Base-by-base conservation (phyloP, 1,139 yeast species). In the Pichia sp. region DNA sequence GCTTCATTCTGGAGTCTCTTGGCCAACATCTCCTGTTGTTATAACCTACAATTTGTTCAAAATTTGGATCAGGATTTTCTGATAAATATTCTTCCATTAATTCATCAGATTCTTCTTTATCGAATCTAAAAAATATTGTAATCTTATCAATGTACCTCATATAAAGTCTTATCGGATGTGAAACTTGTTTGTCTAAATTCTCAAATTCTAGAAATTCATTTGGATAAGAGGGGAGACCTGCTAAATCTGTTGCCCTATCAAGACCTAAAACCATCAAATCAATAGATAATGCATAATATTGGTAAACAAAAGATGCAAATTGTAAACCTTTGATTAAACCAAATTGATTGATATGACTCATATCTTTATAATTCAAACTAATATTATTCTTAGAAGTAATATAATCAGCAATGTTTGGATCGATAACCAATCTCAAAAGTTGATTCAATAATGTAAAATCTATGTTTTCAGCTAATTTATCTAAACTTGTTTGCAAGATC, bases 21-120 rank as follows among this genome's bases (percentile, higher is more conserved):
- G 98, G 97, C 99, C 99, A 94, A 62, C 97, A 89, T 46, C 81
- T 80, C 57, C 85, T 87, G 57, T 88, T 88, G 57, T 86, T 87
- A 64, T 90, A 92, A 0, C 95, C 95, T 24, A 85, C 80, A n/a
- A 83, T 81, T 56, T 82, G 84, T 59, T 86, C 95, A 64, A 85
- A 85, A 59, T 86, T 86, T 0, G 96, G 96, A 68, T 89, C 97
- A 0, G 97, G 96, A 59, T 88, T 85, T 56, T 88, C 96, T 0
- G 84, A 72, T 36, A 89, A 66, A 59, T 74, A 90, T 29, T 87
- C 88, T 53, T 84, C 85, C 29, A 86, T 77, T 42, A 94, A 69
- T 16, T 81, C 95, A 42, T 77, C 78, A 0, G 95, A 79, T 48
- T 90, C 96, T 0, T 77, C 81, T 35, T 79, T 78, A 3, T 77